Evolutionary conservation across 1,139 yeast genomes (phyloP).

Genomic region (Scheffersomyces titani): DNA sequence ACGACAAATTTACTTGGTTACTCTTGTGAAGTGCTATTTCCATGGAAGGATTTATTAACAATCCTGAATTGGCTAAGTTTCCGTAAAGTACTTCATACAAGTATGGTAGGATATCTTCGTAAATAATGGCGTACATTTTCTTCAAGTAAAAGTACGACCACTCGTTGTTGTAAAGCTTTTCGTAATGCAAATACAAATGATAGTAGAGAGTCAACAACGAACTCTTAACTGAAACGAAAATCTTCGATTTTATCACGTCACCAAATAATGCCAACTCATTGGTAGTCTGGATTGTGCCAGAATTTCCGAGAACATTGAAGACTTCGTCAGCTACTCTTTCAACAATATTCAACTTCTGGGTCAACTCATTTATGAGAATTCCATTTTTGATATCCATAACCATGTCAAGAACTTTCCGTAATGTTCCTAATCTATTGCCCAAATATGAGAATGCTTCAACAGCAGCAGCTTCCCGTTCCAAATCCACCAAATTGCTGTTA

Average conservation of each 20-base stretch:
- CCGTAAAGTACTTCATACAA: slow-evolving; percentile 23
- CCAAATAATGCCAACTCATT: slow-evolving; percentile 4
- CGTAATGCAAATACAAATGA: slow-evolving; percentile 29
- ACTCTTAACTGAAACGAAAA: slow-evolving; percentile 15
- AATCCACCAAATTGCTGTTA: slow-evolving; percentile 7
- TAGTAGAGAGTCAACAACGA: slow-evolving; percentile 19
- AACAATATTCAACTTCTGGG: slow-evolving; percentile 18
- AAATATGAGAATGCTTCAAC: slow-evolving; percentile 7
- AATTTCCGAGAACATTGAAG: slow-evolving; percentile 14
- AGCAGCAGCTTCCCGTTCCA: slow-evolving; percentile 17
- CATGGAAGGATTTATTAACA: slow-evolving; percentile 26
- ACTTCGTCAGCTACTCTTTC: slow-evolving; percentile 19
- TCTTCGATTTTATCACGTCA: slow-evolving; percentile 8
- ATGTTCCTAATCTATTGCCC: slow-evolving; percentile 7
- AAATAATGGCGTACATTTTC: slow-evolving; percentile 16
- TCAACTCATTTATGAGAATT: slow-evolving; percentile 22
- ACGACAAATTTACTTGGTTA: slow-evolving; percentile 24
- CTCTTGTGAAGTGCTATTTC: slow-evolving; percentile 26
- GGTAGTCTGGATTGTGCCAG: slow-evolving; percentile 5
- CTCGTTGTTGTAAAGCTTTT: slow-evolving; percentile 18
- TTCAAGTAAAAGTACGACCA: slow-evolving; percentile 31
- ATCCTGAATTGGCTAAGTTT: slow-evolving; percentile 21
- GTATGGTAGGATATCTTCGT: slow-evolving; percentile 23
- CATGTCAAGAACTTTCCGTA: slow-evolving; percentile 11
- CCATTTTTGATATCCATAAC: slow-evolving; percentile 22